phyloP scores from a whole-genome alignment of 1,139 yeast species.

The Hyphopichia burtonii region DNA sequence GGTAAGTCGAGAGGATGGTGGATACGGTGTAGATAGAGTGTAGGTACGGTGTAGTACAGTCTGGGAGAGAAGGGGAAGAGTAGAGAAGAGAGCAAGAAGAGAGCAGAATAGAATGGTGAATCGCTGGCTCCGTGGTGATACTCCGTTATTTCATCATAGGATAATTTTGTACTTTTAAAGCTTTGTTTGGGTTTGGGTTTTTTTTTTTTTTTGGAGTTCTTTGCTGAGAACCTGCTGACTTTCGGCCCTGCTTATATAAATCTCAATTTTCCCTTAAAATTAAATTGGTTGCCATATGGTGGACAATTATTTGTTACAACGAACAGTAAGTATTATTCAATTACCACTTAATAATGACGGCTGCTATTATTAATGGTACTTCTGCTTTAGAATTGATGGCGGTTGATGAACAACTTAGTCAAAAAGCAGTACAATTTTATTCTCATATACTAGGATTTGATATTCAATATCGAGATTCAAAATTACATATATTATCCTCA shows the following conservation, averaged over 20 bases:
- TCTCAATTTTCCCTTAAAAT: background rate
- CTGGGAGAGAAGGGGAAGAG: too few species aligned
- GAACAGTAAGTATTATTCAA: too few species aligned
- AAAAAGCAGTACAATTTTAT: constrained; percentile 47
- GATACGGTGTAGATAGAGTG: too few species aligned
- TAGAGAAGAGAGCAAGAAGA: too few species aligned
- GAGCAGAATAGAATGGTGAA: too few species aligned
- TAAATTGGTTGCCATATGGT: background rate
- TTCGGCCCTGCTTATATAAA: background rate
- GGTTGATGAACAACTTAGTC: constrained; percentile 29
- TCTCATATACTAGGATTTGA: constrained; percentile 42
- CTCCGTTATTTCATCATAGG: too few species aligned
- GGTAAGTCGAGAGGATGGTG: too few species aligned
- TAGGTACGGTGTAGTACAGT: too few species aligned
- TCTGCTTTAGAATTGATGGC: constrained; percentile 48
- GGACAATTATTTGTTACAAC: too few species aligned
- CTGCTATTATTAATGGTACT: constrained; percentile 51
- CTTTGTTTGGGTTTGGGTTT: background rate
- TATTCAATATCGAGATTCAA: constrained; percentile 22
- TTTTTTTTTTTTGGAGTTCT: background rate
- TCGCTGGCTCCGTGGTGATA: too few species aligned
- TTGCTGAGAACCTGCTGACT: background rate
- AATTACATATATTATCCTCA: constrained; percentile 11
- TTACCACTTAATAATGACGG: constrained; percentile 16
- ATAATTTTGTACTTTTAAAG: background rate